Conservation (phyloP, 192 early-diverging fungal species). For the Coemansia sp. region DNA sequence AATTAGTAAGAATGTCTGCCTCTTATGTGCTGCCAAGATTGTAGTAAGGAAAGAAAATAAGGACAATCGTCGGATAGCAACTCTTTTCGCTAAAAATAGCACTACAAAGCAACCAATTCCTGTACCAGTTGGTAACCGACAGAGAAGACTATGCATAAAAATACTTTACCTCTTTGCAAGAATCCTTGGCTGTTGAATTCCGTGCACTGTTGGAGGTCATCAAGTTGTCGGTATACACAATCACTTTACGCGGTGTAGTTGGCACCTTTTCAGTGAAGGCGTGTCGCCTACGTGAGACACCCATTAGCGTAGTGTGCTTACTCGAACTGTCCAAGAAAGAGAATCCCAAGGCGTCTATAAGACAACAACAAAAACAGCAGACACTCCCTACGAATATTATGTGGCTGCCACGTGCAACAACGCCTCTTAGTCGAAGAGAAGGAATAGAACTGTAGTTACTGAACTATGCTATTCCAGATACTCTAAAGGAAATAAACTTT, state of each 20-base stretch:
- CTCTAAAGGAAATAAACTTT: too few relatives aligned
- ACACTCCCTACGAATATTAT: too few relatives aligned
- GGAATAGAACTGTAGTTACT: too few relatives aligned
- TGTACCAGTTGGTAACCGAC: not conserved
- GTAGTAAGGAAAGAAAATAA: not conserved
- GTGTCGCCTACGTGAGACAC: constrained; percentile 46
- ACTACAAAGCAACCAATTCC: not conserved
- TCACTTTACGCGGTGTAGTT: constrained; percentile 51
- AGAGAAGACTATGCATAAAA: too few relatives aligned
- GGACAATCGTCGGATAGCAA: too few relatives aligned
- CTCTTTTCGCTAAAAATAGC: too few relatives aligned
- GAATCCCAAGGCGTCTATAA: too few relatives aligned
- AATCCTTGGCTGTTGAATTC: constrained; percentile 25
- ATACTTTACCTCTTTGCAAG: constrained; percentile 35
- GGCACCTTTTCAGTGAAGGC: constrained; percentile 45
- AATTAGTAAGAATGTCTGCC: not conserved
- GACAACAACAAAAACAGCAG: too few relatives aligned
- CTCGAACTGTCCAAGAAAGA: too few relatives aligned
- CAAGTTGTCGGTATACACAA: constrained; percentile 53
- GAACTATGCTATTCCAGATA: too few relatives aligned
- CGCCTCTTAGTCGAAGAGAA: too few relatives aligned
- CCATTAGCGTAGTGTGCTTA: not conserved
- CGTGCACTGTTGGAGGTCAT: constrained; percentile 46
- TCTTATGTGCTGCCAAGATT: not conserved
- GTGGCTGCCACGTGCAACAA: too few relatives aligned